Conservation (phyloP, 371 early-diverging fungal species). For the Rhizomucor miehei region DNA sequence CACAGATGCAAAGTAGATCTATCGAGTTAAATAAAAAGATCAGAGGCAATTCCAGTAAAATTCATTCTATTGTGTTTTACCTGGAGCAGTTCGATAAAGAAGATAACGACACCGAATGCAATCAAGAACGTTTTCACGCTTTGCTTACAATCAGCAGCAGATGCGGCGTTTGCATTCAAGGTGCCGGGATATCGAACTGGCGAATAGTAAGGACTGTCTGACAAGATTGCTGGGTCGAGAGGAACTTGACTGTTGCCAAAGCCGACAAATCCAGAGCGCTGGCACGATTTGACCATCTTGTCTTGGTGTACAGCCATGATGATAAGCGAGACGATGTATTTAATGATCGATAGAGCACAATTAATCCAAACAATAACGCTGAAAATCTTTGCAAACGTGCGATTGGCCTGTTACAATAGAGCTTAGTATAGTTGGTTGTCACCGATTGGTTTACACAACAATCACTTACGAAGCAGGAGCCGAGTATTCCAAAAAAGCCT, state of each 20-base stretch:
- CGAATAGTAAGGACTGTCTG: constrained; percentile 33
- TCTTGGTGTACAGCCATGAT: constrained; percentile 34
- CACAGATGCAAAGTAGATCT: constrained; percentile 49
- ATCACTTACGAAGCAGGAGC: constrained; percentile 41
- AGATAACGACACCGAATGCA: constrained; percentile 35
- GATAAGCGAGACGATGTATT: constrained; percentile 36
- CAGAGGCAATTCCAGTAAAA: not conserved
- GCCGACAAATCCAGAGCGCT: constrained; percentile 39
- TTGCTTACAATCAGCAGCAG: constrained; percentile 25
- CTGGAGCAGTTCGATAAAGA: constrained; percentile 36
- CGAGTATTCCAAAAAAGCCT: constrained; percentile 41
- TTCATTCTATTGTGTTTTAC: constrained; percentile 17
- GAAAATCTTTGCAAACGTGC: constrained; percentile 39
- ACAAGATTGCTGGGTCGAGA: constrained; percentile 22
- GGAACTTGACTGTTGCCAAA: constrained; percentile 33
- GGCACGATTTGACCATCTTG: constrained; percentile 36
- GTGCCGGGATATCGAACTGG: constrained; percentile 44
- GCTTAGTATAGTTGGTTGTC: not conserved
- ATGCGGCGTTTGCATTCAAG: constrained; percentile 32
- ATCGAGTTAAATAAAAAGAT: not conserved
- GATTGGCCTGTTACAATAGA: constrained; percentile 26
- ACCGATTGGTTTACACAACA: not conserved
- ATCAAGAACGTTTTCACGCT: constrained; percentile 29
- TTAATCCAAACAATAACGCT: constrained; percentile 44
- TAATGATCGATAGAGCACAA: constrained; percentile 37